Percentiles rank a stretch among this genome's conserved stretches.
Evolutionary conservation across 345 rosid genomes (phyloP).

Genomic region (Punica granatum): DNA sequence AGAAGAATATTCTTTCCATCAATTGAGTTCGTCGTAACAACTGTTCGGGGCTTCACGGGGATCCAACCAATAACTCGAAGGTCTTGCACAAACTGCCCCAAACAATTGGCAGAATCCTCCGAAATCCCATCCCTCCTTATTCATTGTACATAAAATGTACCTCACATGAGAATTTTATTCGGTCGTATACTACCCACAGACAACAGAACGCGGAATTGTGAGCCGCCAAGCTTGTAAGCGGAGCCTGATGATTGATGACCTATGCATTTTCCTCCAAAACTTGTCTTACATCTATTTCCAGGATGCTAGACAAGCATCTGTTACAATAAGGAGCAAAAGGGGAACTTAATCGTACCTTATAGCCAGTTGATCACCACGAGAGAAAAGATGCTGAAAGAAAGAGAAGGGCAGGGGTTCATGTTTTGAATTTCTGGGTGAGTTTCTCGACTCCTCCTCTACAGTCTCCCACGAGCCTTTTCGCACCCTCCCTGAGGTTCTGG

Average conservation of each 20-base stretch:
- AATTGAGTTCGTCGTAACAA: background rate
- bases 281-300: background rate
- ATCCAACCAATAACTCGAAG: background rate
- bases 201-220: background rate
- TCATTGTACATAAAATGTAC: background rate
- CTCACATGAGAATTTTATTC: background rate
- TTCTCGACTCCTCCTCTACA: slow-evolving; percentile 58
- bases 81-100: background rate
- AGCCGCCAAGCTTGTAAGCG: background rate
- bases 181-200: background rate
- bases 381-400: background rate
- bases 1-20: background rate
- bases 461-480: slow-evolving; percentile 52
- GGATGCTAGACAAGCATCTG: background rate
- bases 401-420: slow-evolving; percentile 14
- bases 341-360: background rate
- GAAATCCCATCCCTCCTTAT: background rate
- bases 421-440: slow-evolving; percentile 56
- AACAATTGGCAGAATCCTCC: background rate
- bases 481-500: slow-evolving; percentile 43
- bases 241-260: background rate
- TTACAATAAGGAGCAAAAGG: background rate
- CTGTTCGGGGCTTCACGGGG: background rate
- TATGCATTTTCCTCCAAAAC: slow-evolving; percentile 1
- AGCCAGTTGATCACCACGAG: background rate